phyloP scores from a whole-genome alignment of 192 early-diverging fungal genomes.

The Umbelopsis vinacea region DNA sequence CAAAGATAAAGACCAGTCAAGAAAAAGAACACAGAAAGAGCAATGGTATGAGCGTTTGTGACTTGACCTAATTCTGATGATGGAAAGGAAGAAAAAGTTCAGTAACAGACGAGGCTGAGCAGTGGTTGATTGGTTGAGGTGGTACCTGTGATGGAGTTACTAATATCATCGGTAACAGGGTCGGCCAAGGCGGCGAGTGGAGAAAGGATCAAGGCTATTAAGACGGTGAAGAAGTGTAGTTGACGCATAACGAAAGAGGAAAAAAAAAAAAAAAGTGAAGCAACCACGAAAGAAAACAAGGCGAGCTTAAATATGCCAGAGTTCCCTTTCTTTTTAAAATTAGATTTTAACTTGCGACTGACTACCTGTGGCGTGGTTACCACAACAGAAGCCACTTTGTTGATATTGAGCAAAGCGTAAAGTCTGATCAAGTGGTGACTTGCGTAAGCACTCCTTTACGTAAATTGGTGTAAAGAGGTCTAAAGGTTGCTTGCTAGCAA shows the following conservation, averaged over 20 bases:
- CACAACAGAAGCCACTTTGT: too few species aligned
- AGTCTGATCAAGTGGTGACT: too few species aligned
- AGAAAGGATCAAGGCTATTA: background rate
- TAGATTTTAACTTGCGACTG: too few species aligned
- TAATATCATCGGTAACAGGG: background rate
- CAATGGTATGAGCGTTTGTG: slow-evolving; percentile 31
- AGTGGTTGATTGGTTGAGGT: background rate
- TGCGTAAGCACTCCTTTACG: too few species aligned
- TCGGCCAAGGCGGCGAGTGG: slow-evolving; percentile 9
- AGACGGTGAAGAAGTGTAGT: slow-evolving; percentile 2
- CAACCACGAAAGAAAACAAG: background rate
- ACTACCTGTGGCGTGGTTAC: too few species aligned
- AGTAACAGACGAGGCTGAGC: background rate
- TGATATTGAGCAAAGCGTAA: too few species aligned
- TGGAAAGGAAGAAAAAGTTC: background rate
- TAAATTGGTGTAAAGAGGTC: too few species aligned
- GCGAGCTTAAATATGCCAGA: too few species aligned
- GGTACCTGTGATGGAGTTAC: background rate
- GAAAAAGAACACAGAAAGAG: slow-evolving; percentile 34
- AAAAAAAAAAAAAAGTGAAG: background rate
- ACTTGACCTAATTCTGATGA: slow-evolving; percentile 27
- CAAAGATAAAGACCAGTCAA: slow-evolving; percentile 38
- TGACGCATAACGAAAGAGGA: slow-evolving; percentile 3
- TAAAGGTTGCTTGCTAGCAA: too few species aligned
- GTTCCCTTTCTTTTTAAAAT: too few species aligned